A percentile compares a stretch with the other conserved stretches of the same genome.
Evolutionary conservation across 73 alveolate genomes (phyloP).

Genomic region (Paramecium pentaurelia): DNA sequence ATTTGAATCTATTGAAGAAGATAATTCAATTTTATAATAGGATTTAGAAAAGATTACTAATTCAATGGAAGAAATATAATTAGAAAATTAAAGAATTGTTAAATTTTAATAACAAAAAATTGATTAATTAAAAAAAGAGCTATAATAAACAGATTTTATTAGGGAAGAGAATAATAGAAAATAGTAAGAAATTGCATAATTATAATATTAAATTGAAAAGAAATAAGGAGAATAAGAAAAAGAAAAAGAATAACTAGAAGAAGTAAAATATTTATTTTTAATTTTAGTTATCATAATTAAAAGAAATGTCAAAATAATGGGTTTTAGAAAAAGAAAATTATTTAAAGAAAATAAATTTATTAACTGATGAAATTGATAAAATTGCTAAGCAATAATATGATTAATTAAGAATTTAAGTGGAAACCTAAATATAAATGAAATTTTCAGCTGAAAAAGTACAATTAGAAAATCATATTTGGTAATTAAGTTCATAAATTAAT

Average conservation of each 20-base stretch:
- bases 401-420: slow-evolving; percentile 5
- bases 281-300: background rate
- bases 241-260: background rate
- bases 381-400: background rate
- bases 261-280: background rate
- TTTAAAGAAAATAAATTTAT: background rate
- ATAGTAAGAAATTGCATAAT: background rate
- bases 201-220: background rate
- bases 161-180: background rate
- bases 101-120: slow-evolving; percentile 12
- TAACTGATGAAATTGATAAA: slow-evolving; percentile 13
- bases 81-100: slow-evolving; percentile 43
- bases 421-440: background rate
- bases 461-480: slow-evolving; percentile 22
- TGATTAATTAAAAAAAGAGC: slow-evolving; percentile 11
- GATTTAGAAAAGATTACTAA: slow-evolving; percentile 7
- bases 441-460: background rate
- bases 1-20: background rate
- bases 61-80: slow-evolving; percentile 9
- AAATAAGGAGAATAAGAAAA: background rate
- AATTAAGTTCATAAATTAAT: background rate
- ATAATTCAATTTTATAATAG: background rate
- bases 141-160: background rate
- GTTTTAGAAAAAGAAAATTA: background rate
- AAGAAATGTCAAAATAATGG: background rate